Percentiles rank a stretch among this genome's conserved stretches.
phyloP scores from a whole-genome alignment of 371 early-diverging fungal species.

The Amoeboradix gromovi region DNA sequence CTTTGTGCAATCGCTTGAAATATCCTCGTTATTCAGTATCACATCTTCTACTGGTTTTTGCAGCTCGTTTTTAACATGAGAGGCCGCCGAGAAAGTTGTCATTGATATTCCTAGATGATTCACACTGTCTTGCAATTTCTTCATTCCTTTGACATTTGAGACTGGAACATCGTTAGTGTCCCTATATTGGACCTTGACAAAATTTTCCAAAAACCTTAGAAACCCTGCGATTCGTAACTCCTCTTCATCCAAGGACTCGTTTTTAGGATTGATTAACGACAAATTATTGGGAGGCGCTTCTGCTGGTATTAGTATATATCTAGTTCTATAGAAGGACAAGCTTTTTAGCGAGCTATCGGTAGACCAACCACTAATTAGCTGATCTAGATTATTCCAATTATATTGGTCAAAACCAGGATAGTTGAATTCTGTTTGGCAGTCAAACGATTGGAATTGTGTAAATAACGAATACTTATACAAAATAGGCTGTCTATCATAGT shows the following conservation, averaged over 20 bases:
- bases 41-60: neutral
- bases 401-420: slow-evolving; percentile 42
- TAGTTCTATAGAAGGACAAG: slow-evolving; percentile 50
- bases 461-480: slow-evolving; percentile 57
- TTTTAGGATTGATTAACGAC: slow-evolving; percentile 7
- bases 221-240: slow-evolving; percentile 61
- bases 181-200: slow-evolving; percentile 25
- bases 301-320: slow-evolving; percentile 61
- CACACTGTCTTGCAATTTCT: neutral
- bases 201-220: slow-evolving; percentile 41
- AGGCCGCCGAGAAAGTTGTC: neutral
- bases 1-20: neutral
- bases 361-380: slow-evolving; percentile 49
- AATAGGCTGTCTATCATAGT: slow-evolving; percentile 23
- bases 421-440: slow-evolving; percentile 23
- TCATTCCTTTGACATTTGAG: no score
- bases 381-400: slow-evolving; percentile 79
- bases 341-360: slow-evolving; percentile 40
- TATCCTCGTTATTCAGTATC: neutral
- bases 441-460: slow-evolving; percentile 35
- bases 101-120: neutral
- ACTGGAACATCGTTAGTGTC: neutral
- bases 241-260: slow-evolving; percentile 49
- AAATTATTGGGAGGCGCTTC: slow-evolving; percentile 24
- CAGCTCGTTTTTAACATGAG: neutral